These are phyloP conservation scores for Marchantia paleacea DNA, from an alignment of 225 moss, liverwort and hornwort species.

Conservation along the genomic window DNA sequence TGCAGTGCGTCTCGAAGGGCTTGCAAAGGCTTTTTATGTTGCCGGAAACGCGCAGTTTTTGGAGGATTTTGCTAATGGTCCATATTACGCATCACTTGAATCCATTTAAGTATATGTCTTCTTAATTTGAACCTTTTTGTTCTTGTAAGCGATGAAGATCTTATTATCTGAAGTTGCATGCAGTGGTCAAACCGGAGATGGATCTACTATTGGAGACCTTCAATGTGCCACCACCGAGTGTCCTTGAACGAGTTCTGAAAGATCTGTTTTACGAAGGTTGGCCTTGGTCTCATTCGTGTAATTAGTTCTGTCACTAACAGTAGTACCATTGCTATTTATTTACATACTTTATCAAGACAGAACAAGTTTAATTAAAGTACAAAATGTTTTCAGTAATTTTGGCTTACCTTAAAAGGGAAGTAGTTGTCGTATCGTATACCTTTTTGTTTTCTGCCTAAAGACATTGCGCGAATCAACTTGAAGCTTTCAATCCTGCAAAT, in stretches of 20 bases:
- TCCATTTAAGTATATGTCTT: background rate
- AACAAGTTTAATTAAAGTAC: too few species aligned
- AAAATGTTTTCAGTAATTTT: too few species aligned
- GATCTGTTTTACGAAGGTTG: conserved; percentile 88
- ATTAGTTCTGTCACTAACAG: too few species aligned
- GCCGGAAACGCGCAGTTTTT: conserved; percentile 74
- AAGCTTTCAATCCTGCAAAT: too few species aligned
- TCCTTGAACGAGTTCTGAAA: conserved; percentile 78
- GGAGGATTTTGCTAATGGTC: conserved; percentile 91
- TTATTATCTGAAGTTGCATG: background rate
- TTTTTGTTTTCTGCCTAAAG: too few species aligned
- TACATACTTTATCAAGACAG: too few species aligned
- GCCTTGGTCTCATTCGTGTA: background rate
- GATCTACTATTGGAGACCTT: conserved; percentile 77
- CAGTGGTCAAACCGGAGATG: conserved; percentile 79
- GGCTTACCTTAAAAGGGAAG: too few species aligned
- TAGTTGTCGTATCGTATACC: too few species aligned
- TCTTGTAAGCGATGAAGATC: background rate
- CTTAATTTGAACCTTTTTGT: background rate
- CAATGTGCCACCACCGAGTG: conserved; percentile 76
- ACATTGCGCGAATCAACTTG: too few species aligned
- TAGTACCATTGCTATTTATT: too few species aligned
- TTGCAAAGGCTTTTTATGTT: conserved; percentile 75
- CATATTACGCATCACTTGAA: background rate
- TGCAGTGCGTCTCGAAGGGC: conserved; percentile 74